A percentile compares a stretch with the other conserved stretches of the same genome.
phyloP scores from a whole-genome alignment of 306 rosid species.

The Benincasa hispida region DNA sequence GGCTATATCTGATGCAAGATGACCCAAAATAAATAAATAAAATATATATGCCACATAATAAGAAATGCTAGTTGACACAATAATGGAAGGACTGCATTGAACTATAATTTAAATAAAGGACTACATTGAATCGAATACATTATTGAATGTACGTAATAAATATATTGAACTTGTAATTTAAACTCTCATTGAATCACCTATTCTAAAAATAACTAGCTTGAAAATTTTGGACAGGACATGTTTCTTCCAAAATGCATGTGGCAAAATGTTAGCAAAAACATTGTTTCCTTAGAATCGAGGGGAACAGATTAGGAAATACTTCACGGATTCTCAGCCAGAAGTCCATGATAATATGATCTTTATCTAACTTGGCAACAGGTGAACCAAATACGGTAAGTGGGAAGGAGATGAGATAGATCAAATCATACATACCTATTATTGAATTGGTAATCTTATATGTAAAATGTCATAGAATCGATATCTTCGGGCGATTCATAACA shows the following conservation, averaged over 20 bases:
- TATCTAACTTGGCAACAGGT: neutral
- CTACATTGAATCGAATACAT: neutral
- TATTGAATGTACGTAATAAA: too few species aligned
- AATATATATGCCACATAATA: neutral
- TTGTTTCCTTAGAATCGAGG: neutral
- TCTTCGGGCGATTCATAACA: conserved; percentile 23
- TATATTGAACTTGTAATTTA: neutral
- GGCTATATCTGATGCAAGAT: neutral
- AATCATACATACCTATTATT: neutral
- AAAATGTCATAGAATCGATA: neutral
- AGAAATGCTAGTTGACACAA: neutral
- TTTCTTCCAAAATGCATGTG: neutral
- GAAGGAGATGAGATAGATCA: neutral
- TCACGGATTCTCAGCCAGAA: neutral
- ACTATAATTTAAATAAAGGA: neutral
- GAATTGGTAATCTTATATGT: neutral
- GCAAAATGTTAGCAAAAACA: neutral
- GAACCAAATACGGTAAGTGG: neutral
- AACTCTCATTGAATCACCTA: neutral
- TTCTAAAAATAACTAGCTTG: neutral
- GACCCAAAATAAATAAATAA: too few species aligned
- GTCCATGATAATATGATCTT: neutral
- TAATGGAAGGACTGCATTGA: neutral
- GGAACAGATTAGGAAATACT: neutral
- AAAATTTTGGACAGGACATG: neutral